A percentile compares a stretch with the other conserved stretches of the same genome.
phyloP scores from a whole-genome alignment of 345 rosid species.

The Euphorbia tirucalli region DNA sequence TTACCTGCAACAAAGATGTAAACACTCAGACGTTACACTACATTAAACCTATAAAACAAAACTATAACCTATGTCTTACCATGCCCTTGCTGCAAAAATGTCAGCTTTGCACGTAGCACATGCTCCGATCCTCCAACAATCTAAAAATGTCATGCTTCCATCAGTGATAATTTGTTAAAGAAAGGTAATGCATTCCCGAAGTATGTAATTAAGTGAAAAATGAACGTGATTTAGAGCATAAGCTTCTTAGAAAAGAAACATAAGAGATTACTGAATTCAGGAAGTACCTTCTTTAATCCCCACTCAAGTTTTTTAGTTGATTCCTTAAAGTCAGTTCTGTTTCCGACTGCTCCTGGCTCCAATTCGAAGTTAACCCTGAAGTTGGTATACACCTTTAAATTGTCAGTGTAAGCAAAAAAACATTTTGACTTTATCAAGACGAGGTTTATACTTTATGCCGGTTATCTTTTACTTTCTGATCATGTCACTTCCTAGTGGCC shows the following conservation, averaged over 20 bases:
- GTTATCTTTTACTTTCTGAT: neutral
- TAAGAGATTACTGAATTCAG: constrained; percentile 7
- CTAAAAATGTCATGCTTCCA: constrained; percentile 35
- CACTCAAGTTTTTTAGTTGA: constrained; percentile 83
- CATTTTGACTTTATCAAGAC: neutral
- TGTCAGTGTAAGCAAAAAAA: neutral
- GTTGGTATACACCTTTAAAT: neutral
- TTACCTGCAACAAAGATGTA: constrained; percentile 51
- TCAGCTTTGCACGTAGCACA: constrained; percentile 83
- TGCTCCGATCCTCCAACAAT: constrained; percentile 90
- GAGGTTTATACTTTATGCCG: no score
- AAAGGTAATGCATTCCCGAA: neutral
- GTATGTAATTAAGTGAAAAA: neutral
- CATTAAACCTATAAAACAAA: neutral
- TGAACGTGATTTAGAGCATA: neutral
- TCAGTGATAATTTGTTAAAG: constrained; percentile 9
- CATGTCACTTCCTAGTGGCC: no score
- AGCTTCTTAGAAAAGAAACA: neutral
- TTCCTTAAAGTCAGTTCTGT: constrained; percentile 86
- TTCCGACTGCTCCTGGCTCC: constrained; percentile 79
- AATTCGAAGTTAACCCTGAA: constrained; percentile 80
- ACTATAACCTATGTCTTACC: constrained; percentile 39
- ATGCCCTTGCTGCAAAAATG: constrained; percentile 80
- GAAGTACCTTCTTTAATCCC: constrained; percentile 76
- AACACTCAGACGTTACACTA: no score